phyloP scores from a whole-genome alignment of 176 grass and related monocot genomes.

The Ananas comosus region DNA sequence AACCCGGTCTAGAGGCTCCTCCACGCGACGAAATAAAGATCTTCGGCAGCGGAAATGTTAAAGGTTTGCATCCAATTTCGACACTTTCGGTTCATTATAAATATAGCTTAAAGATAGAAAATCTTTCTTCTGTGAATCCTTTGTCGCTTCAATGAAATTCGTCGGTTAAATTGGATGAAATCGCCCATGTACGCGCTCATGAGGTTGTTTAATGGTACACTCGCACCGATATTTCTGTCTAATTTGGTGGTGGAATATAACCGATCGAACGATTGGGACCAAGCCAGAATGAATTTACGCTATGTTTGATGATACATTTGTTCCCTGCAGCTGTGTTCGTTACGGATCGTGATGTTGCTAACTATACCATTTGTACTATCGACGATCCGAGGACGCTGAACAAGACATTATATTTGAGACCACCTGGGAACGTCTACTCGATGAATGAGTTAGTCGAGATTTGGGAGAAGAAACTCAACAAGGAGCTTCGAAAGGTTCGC shows the following conservation, averaged over 20 bases:
- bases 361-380: slow-evolving; percentile 64
- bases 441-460: slow-evolving; percentile 63
- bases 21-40: slow-evolving; percentile 74
- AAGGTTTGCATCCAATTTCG: slow-evolving; percentile 35
- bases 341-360: slow-evolving; percentile 59
- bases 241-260: no score
- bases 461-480: slow-evolving; percentile 68
- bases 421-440: slow-evolving; percentile 53
- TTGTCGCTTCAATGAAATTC: not conserved
- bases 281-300: no score
- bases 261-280: no score
- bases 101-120: not conserved
- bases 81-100: not conserved
- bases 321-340: slow-evolving; percentile 63
- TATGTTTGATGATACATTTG: slow-evolving; percentile 3
- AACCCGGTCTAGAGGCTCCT: slow-evolving; percentile 70
- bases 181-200: no score
- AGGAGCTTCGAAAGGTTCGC: slow-evolving; percentile 37
- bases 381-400: slow-evolving; percentile 80
- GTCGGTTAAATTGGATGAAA: slow-evolving; percentile 1
- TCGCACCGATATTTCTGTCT: no score
- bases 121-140: not conserved
- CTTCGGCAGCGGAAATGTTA: slow-evolving; percentile 63
- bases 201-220: no score
- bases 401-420: slow-evolving; percentile 64